Base-by-base conservation (phyloP, 345 rosid species). In the Euclidium syriacum region DNA sequence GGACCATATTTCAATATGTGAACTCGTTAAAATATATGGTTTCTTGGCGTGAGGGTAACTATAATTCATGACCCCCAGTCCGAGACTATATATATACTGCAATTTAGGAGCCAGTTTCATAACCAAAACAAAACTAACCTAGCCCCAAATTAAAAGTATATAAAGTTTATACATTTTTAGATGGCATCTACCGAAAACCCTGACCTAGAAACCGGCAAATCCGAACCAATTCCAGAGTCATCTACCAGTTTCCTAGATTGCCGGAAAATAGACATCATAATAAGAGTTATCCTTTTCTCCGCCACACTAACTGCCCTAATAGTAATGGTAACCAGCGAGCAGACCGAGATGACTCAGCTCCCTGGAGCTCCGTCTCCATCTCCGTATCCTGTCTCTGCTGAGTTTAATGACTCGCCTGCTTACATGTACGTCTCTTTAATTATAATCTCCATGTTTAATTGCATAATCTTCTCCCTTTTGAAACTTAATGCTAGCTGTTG, bases 401-500 rank as follows among this genome's bases (percentile, higher is more conserved):
- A 83, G 74, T 89, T 88, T 56, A 73, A 24, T 29, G 69, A 91
- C 58, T 83, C 95, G 0, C 95, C 96, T 0, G 95, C 95, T 52
- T 78, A 84, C 68, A 58, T 84, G 98, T 88, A n/a, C 72, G 84
- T 64, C 26, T 40, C 65, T 59, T 18, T 48, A 10, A 43, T 16
- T 44, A 43, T 27, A 6, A 5, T 47, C 41, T 12, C 38, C 35
- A 36, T 30, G 41, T 43, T 44, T 56, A 30, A 24, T 46, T n/a
- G n/a, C 23, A n/a, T 34, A n/a, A 40, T 12, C 3, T 1, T 39
- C 7, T 11, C 17, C 43, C 43, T 11, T 11, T 36, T 9, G 4
- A 11, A 62, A 36, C 9, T 18, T 36, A 24, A 27, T 9, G 41
- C 12, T 38, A 9, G 16, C 33, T 63, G 23, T 54, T 27, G 36